These are phyloP conservation scores for Alternaria incomplexa DNA, from an alignment of 2,329 filamentous ascomycete genomes.

Conservation along the genomic window DNA sequence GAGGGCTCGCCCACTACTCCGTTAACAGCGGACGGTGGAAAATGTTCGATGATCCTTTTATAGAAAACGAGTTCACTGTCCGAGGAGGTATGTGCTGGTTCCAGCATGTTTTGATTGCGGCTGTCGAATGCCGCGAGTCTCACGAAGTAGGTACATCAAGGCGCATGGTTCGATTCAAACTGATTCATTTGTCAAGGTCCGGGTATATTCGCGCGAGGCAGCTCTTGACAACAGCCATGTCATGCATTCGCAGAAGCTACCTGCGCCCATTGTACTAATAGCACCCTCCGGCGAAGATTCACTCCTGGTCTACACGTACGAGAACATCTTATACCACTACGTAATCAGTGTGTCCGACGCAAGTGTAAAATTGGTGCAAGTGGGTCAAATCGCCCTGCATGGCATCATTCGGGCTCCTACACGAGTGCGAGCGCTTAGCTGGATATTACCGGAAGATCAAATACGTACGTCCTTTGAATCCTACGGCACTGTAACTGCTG, in stretches of 20 bases:
- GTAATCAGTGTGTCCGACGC: slow-evolving; percentile 76
- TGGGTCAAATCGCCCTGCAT: slow-evolving; percentile 97
- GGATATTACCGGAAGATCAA: slow-evolving; percentile 92
- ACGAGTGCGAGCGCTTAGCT: slow-evolving; percentile 89
- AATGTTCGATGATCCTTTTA: slow-evolving; percentile 79
- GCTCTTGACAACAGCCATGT: slow-evolving; percentile 74
- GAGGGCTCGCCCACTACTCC: slow-evolving; percentile 94
- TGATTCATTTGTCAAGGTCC: slow-evolving; percentile 58
- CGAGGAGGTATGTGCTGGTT: slow-evolving; percentile 99
- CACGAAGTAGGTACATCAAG: slow-evolving; percentile 65
- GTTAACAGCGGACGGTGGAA: slow-evolving; percentile 95
- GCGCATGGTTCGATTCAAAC: background rate
- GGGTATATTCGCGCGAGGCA: slow-evolving; percentile 90
- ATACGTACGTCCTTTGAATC: slow-evolving; percentile 60
- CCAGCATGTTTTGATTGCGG: slow-evolving; percentile 90
- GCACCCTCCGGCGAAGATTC: slow-evolving; percentile 92
- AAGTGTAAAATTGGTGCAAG: slow-evolving; percentile 82
- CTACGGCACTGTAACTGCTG: slow-evolving; percentile 12
- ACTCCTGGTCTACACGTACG: slow-evolving; percentile 93
- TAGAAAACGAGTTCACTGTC: slow-evolving; percentile 90
- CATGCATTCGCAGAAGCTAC: slow-evolving; percentile 77
- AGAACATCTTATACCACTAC: slow-evolving; percentile 94
- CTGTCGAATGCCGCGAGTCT: slow-evolving; percentile 82
- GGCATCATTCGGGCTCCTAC: slow-evolving; percentile 94
- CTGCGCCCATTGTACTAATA: slow-evolving; percentile 86